phyloP scores from a whole-genome alignment of 768 basidiomycete genomes.

The Pilatotrama ljubarskyi region DNA sequence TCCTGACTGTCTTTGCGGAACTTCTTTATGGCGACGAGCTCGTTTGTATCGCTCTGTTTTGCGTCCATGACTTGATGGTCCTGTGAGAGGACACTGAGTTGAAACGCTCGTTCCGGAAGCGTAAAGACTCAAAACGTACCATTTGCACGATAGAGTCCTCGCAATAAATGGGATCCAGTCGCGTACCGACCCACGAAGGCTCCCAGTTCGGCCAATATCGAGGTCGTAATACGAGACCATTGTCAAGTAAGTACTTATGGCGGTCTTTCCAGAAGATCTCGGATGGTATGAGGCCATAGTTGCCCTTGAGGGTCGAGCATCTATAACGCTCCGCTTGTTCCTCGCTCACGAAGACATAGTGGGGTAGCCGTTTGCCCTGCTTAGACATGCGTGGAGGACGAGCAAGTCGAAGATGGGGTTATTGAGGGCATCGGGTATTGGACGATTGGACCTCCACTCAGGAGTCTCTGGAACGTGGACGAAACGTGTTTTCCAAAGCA shows the following conservation, averaged over 20 bases:
- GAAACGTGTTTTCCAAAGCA: no score
- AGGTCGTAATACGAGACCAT: constrained; percentile 16
- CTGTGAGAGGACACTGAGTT: no score
- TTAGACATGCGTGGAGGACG: background rate
- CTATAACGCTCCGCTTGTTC: background rate
- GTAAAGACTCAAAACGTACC: background rate
- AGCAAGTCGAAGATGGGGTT: no score
- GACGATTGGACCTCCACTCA: no score
- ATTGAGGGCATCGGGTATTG: no score
- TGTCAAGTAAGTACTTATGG: background rate
- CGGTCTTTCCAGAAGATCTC: constrained; percentile 21
- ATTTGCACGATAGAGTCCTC: constrained; percentile 17
- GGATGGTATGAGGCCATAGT: background rate
- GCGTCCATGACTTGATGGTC: constrained; percentile 21
- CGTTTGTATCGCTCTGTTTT: background rate
- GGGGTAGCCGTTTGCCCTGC: background rate
- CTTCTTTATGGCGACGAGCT: constrained; percentile 19
- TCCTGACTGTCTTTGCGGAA: constrained; percentile 2
- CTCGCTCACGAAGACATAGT: background rate
- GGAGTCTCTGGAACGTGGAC: no score
- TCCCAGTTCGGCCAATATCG: constrained; percentile 20
- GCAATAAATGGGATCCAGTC: constrained; percentile 2
- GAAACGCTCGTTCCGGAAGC: no score
- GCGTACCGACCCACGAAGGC: constrained; percentile 25
- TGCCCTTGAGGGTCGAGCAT: background rate